These are phyloP conservation scores for Rutidosis leptorrhynchoides DNA, from an alignment of 129 eudicot genomes.

Conservation along the genomic window DNA sequence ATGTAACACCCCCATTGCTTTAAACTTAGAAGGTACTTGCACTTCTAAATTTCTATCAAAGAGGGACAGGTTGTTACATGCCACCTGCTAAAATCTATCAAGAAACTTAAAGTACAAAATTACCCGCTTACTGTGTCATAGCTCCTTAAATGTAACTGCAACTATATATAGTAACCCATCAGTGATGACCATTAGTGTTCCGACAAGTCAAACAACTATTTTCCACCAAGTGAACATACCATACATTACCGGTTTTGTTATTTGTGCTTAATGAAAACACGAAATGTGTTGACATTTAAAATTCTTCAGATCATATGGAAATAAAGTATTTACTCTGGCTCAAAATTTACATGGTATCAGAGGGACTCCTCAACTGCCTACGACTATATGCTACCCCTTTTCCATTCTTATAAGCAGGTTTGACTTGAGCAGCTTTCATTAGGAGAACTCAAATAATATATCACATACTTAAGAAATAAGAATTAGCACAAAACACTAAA, in stretches of 20 bases:
- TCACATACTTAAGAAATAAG: not conserved
- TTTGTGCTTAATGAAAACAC: not conserved
- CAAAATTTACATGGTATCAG: no score
- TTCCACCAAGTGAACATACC: no score
- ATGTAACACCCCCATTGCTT: not conserved
- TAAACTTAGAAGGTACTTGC: not conserved
- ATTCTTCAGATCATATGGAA: not conserved
- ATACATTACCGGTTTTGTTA: not conserved
- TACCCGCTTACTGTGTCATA: no score
- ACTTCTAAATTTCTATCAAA: not conserved
- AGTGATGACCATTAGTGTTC: no score
- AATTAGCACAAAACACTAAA: not conserved
- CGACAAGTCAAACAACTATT: no score
- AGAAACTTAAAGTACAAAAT: not conserved
- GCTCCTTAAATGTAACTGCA: no score
- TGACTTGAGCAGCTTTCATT: not conserved
- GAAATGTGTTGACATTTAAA: not conserved
- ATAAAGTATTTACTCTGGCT: not conserved
- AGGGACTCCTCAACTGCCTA: not conserved
- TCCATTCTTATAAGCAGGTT: slow-evolving; percentile 9
- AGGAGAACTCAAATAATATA: slow-evolving; percentile 18
- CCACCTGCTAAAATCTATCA: not conserved
- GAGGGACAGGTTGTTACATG: not conserved
- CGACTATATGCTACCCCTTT: slow-evolving; percentile 10
- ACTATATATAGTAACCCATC: no score